Conservation (phyloP, 805 yeast genomes). For the Gaillardinia entomophila region DNA sequence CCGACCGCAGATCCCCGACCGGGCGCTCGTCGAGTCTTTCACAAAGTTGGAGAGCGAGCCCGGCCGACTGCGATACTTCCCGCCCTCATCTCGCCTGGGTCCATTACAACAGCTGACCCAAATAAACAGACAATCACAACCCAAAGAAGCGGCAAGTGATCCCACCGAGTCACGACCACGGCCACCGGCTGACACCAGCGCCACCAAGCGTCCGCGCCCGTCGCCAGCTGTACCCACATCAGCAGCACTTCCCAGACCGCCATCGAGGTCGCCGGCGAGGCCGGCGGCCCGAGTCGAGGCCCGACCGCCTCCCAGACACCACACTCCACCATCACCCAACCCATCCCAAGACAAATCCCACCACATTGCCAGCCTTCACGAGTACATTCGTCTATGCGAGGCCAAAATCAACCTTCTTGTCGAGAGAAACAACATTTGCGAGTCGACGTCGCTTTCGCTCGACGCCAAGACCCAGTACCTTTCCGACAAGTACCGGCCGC, state of each 20-base stretch:
- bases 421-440: conserved; percentile 25
- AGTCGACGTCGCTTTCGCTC: conserved; percentile 32
- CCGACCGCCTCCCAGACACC: conserved; percentile 1
- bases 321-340: not conserved
- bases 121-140: not conserved
- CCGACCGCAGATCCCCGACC: conserved; percentile 11
- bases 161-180: no score
- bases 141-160: not conserved
- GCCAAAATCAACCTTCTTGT: conserved; percentile 20
- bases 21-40: not conserved
- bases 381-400: conserved; percentile 20
- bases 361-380: conserved; percentile 9
- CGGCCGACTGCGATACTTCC: not conserved
- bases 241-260: no score
- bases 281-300: no score
- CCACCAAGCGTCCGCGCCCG: conserved; percentile 2
- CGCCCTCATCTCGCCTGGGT: not conserved
- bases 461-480: conserved; percentile 29
- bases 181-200: not conserved
- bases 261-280: not conserved
- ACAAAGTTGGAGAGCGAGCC: not conserved
- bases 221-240: no score
- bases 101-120: conserved; percentile 4
- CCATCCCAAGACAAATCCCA: not conserved
- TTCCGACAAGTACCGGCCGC: conserved; percentile 18